Percentiles rank a stretch among this genome's conserved stretches.
Evolutionary conservation across 805 yeast genomes (phyloP).

Genomic region (Blastobotrys chiropterorum): DNA sequence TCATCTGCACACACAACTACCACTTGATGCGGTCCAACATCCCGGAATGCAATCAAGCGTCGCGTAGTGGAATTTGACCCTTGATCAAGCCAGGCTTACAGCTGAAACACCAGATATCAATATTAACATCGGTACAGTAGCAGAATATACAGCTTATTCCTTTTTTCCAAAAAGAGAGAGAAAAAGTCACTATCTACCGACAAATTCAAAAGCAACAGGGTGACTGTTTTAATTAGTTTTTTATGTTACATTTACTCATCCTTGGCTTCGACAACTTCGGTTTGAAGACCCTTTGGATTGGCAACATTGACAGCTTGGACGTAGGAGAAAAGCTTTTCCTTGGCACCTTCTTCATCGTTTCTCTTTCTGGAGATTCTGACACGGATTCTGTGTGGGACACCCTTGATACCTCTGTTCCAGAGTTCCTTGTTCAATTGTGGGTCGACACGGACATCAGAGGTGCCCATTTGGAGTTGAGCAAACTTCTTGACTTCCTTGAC

Average conservation of each 20-base stretch:
- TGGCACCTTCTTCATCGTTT: constrained; percentile 99
- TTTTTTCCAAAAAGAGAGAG: not conserved
- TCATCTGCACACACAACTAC: too few relatives aligned
- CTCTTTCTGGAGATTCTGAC: constrained; percentile 98
- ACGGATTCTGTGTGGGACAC: constrained; percentile 97
- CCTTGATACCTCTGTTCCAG: constrained; percentile 99
- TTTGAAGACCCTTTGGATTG: constrained; percentile 93
- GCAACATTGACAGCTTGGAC: constrained; percentile 97
- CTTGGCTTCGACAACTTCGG: constrained; percentile 91
- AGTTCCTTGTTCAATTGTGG: constrained; percentile 97
- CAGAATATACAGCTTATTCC: not conserved
- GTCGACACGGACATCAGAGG: constrained; percentile 97
- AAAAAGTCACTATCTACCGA: not conserved
- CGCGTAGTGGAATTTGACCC: too few relatives aligned
- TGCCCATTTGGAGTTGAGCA: constrained; percentile 98
- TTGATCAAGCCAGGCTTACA: too few relatives aligned
- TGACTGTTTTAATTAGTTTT: not conserved
- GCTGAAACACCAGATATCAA: too few relatives aligned
- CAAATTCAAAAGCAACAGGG: not conserved
- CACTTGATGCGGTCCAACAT: too few relatives aligned
- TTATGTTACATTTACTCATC: constrained; percentile 33
- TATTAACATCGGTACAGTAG: too few relatives aligned
- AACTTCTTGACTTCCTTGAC: constrained; percentile 98
- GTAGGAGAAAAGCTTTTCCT: constrained; percentile 93
- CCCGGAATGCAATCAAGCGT: too few relatives aligned